Conservation (phyloP, 1,284 basidiomycete genomes). For the Ceratobasidium sp. region DNA sequence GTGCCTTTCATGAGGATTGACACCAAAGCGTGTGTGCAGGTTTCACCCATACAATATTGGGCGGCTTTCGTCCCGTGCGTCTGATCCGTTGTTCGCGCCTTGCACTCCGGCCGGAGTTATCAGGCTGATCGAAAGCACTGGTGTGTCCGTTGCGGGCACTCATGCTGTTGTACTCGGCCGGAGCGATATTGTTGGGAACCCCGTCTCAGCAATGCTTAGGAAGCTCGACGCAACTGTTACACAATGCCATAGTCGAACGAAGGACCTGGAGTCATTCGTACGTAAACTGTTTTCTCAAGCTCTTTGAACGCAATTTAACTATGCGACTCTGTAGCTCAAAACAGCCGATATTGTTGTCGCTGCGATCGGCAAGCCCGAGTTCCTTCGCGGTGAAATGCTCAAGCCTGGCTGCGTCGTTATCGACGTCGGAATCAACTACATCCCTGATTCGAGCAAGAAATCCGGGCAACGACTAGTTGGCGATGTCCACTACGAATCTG, state of each 20-base stretch:
- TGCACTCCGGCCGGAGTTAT: conserved; percentile 97
- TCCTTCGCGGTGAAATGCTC: conserved; percentile 93
- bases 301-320: conserved; percentile 17
- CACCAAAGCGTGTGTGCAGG: conserved; percentile 55
- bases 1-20: background rate
- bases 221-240: conserved; percentile 96
- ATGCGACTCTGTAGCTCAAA: conserved; percentile 65
- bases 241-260: conserved; percentile 94
- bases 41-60: conserved; percentile 99
- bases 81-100: conserved; percentile 90
- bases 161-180: conserved; percentile 94
- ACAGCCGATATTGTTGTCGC: conserved; percentile 92
- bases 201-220: conserved; percentile 90
- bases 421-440: conserved; percentile 97
- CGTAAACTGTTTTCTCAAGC: conserved; percentile 41
- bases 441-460: conserved; percentile 92
- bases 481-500: conserved; percentile 90
- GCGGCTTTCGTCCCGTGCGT: conserved; percentile 89
- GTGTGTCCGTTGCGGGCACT: conserved; percentile 77
- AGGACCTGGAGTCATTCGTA: conserved; percentile 81
- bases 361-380: conserved; percentile 92
- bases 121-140: conserved; percentile 87
- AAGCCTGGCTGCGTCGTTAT: conserved; percentile 95
- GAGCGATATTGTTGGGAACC: conserved; percentile 98
- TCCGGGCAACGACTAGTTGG: conserved; percentile 96